Conservation (phyloP, 305 asterid genomes). For the Fraxinus albicans region DNA sequence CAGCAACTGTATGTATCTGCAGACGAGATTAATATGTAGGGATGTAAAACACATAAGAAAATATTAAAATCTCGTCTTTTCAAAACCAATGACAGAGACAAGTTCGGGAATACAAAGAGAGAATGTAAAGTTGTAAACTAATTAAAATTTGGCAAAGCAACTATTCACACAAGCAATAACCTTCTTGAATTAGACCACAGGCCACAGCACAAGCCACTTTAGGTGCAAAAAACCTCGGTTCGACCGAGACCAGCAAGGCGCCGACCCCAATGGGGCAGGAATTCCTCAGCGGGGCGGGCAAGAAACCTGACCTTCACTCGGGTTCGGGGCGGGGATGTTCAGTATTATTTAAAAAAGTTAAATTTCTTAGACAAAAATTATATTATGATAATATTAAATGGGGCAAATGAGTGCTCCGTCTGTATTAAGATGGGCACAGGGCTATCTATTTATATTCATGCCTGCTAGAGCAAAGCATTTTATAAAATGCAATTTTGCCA, state of each 20-base stretch:
- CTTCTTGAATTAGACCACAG: constrained; percentile 1
- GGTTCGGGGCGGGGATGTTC: not conserved
- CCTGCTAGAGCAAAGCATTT: not conserved
- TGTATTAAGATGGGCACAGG: not conserved
- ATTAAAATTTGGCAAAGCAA: constrained; percentile 11
- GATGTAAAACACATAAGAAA: not conserved
- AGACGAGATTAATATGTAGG: constrained; percentile 20
- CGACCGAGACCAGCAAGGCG: not conserved
- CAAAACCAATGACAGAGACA: not conserved
- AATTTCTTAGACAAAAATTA: not conserved
- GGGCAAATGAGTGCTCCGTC: not conserved
- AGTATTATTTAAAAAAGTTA: not conserved
- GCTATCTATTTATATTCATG: not conserved
- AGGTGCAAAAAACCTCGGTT: not conserved
- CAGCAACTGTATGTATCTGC: constrained; percentile 79
- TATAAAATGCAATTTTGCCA: not conserved
- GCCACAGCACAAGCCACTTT: not conserved
- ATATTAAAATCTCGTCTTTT: not conserved
- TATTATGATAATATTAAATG: too few species aligned
- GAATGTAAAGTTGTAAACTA: not conserved
- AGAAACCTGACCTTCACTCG: not conserved
- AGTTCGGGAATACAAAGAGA: not conserved
- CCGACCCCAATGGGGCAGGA: not conserved
- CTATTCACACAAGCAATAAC: not conserved
- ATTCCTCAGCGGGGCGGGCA: not conserved